A percentile compares a stretch with the other conserved stretches of the same genome.
Evolutionary conservation across 805 yeast species (phyloP).

Genomic region (Maudiozyma serrabonitensis): DNA sequence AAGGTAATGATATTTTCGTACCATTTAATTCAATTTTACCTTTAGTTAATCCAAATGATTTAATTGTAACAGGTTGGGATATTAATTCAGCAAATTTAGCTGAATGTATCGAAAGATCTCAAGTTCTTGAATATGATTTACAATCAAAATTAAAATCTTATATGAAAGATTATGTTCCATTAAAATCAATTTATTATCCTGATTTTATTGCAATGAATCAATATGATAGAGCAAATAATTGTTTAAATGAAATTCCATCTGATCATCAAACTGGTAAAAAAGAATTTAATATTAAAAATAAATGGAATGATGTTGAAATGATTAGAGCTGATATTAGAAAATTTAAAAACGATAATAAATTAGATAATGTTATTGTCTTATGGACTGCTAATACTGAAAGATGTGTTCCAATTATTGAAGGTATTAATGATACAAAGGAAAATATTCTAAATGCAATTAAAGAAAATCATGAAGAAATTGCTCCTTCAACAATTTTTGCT

Average conservation of each 20-base stretch:
- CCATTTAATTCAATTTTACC: conserved; percentile 89
- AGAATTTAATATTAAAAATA: conserved; percentile 41
- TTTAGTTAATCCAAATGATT: conserved; percentile 80
- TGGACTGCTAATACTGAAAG: conserved; percentile 99
- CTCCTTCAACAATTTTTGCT: conserved; percentile 92
- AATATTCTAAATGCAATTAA: conserved; percentile 67
- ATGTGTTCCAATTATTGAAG: conserved; percentile 63
- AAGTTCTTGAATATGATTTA: conserved; percentile 78
- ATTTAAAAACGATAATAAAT: conserved; percentile 59
- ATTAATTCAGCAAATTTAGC: conserved; percentile 62
- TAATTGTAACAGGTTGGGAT: conserved; percentile 92
- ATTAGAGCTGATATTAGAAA: conserved; percentile 75
- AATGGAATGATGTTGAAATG: conserved; percentile 84
- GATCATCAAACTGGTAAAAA: conserved; percentile 25
- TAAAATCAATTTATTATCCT: conserved; percentile 86
- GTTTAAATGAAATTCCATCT: conserved; percentile 26
- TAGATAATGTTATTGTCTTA: conserved; percentile 81
- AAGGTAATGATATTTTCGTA: conserved; percentile 80
- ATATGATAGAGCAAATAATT: conserved; percentile 82
- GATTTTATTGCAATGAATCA: conserved; percentile 95
- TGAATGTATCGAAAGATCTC: conserved; percentile 73
- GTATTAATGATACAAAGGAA: conserved; percentile 84
- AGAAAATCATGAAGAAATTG: conserved; percentile 68
- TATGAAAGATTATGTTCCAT: conserved; percentile 54
- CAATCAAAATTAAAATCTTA: conserved; percentile 64